A percentile compares a stretch with the other conserved stretches of the same genome.
These are phyloP conservation scores for Raddia distichophylla DNA, from an alignment of 176 grass and related monocot species.

Conservation along the genomic window DNA sequence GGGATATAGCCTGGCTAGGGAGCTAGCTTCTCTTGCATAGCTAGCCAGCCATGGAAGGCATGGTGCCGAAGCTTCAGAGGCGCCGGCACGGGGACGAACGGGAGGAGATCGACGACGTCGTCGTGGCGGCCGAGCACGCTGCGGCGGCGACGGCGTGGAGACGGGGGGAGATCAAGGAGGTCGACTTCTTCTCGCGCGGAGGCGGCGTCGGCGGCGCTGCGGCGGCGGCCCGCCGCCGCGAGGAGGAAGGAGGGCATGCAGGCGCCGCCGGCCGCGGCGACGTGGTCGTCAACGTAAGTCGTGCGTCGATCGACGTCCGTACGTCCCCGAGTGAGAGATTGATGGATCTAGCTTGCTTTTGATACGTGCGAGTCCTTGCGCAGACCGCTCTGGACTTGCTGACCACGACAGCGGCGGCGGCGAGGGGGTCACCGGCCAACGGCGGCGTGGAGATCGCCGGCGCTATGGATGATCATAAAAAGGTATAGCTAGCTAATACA, in stretches of 20 bases:
- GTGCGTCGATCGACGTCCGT: not conserved
- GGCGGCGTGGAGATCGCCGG: not conserved
- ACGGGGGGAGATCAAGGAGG: conserved; percentile 33
- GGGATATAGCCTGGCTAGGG: too few species aligned
- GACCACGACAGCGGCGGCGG: conserved; percentile 11
- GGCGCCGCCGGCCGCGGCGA: not conserved
- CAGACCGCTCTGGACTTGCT: conserved; percentile 50
- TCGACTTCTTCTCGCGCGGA: conserved; percentile 50
- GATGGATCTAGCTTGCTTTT: conserved; percentile 23
- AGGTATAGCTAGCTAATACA: not conserved
- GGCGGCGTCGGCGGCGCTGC: not conserved
- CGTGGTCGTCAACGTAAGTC: conserved; percentile 55
- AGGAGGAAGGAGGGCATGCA: not conserved
- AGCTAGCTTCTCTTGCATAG: not conserved
- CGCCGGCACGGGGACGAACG: not conserved
- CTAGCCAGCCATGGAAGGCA: conserved; percentile 16
- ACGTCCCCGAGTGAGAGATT: not conserved
- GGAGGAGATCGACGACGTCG: not conserved
- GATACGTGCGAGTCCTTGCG: not conserved
- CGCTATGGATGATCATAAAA: not conserved
- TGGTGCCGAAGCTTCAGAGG: conserved; percentile 15
- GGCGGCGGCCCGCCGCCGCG: not conserved
- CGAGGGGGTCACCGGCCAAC: not conserved
- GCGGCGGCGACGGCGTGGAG: too few species aligned
- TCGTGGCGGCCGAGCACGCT: not conserved